Evolutionary conservation across 805 yeast species (phyloP).

Genomic region (Hanseniaspora occidentalis): DNA sequence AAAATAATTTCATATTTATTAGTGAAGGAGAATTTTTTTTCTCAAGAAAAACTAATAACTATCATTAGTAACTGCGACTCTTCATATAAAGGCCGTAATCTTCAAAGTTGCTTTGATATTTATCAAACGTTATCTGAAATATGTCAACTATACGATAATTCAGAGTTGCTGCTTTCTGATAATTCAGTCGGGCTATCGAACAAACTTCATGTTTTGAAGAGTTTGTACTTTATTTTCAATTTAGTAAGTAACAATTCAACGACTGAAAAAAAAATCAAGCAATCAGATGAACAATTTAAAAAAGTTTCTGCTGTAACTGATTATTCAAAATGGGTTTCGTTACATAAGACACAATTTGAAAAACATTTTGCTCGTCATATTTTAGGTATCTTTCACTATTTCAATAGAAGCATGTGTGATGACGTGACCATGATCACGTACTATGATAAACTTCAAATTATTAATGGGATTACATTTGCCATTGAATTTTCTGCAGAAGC

Average conservation of each 20-base stretch:
- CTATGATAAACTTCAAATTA: constrained; percentile 55
- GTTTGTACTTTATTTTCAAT: neutral
- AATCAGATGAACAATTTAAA: constrained; percentile 10
- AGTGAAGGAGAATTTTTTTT: neutral
- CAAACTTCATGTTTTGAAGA: neutral
- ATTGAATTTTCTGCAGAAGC: constrained; percentile 37
- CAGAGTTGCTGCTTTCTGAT: neutral
- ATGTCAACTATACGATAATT: constrained; percentile 3
- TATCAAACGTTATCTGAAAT: constrained; percentile 5
- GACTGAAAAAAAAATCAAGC: neutral
- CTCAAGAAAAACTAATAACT: neutral
- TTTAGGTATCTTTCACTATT: constrained; percentile 63
- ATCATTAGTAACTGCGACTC: neutral
- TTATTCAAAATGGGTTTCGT: constrained; percentile 15
- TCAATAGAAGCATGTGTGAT: constrained; percentile 70
- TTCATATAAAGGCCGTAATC: neutral
- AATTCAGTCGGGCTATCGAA: neutral
- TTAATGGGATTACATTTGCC: constrained; percentile 62
- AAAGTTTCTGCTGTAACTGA: constrained; percentile 10
- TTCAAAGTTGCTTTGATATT: constrained; percentile 1
- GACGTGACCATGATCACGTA: constrained; percentile 59
- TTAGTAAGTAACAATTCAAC: neutral
- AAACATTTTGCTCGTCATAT: constrained; percentile 43
- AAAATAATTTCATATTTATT: neutral
- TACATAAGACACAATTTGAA: constrained; percentile 24